Base-by-base conservation (phyloP, 306 rosid genomes). In the Vigna radiata region DNA sequence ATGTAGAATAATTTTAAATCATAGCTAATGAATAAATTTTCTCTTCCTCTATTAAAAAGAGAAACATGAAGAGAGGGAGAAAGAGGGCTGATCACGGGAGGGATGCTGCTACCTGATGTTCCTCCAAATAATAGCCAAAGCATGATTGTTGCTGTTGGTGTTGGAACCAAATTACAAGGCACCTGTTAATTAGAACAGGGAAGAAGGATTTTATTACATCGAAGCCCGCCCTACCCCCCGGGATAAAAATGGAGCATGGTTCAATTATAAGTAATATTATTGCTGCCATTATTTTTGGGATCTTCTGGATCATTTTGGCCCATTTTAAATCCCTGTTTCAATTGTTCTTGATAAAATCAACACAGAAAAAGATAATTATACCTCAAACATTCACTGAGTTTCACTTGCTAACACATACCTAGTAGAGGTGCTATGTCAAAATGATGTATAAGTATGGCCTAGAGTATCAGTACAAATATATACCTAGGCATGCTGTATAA, bases 311-410 rank as follows among this genome's bases (percentile, higher is more conserved):
- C 36, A 43, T 41, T 60, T 8, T 31, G 71, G 62, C 25, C 9
- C 66, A 79, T 79, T 70, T 50, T 53, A 47, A 49, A 70, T 14
- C 33, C 19, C 25, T 5, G 41, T 59, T 43, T 68, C 27, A 60
- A 64, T n/a, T 80, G n/a, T 25, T 54, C 21, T 37, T 7, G 62
- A 64, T 36, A 72, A 65, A 54, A 65, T 55, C 55, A 70, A 70
- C 8, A 12, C 47, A 33, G 16, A 14, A 59, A 78, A 48, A 48
- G 9, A 52, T 68, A 37, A 11, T 44, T 54, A 29, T 19, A 41
- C 16, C 63, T 46, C 56, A 27, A 56, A n/a, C 13, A 43, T 43
- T 1, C 46, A 6, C 48, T 11, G 48, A 44, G 49, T 44, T 44
- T 44, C 49, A 10, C 49, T 44, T 11, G 15, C 49, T 12, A 11